Base-by-base conservation (phyloP, 2,329 filamentous ascomycete species). In the Paraphoma sp. region DNA sequence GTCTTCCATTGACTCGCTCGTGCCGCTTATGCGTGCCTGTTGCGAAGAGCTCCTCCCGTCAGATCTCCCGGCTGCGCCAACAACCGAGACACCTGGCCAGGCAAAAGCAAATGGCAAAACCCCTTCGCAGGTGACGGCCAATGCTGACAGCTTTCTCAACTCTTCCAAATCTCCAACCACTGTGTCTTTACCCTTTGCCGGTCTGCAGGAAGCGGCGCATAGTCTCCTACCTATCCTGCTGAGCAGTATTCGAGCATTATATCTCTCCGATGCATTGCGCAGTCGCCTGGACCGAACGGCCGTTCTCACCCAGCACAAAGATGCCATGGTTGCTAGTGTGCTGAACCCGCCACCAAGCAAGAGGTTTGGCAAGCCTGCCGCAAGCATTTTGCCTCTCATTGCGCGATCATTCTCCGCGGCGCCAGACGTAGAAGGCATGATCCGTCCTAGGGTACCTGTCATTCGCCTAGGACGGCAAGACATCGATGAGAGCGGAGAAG, bases 301-400 rank as follows among this genome's bases (percentile, higher is more conserved):
- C 17, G 89, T 97, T 53, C 79, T 97, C 18, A 85, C 83, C 5
- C 82, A 84, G 56, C 83, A 89, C 73, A 88, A 87, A 70, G 82
- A 88, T 31, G 89, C 90, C 42, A 91, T 97, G 84, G 71, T 95
- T 10, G 87, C 92, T 6, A 94, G 92, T 73, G 87, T 96, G 11
- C 80, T 97, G 56, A 92, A 95, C 74, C 91, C 92, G 0, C 88
- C 75, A 79, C 87, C 60, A 81, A 87, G 69, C 80, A 85, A 68
- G 83, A 87, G 71, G 85, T 88, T 42, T 81, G 86, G 61, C 10
- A 80, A 79, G 40, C 84, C 86, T 49, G 86, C 87, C 57, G 83
- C 90, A 29, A 95, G 89, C 73, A 89, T 97, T 46, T 77, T 97
- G 46, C 93, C 94, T 0, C 90, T 96, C 67, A 79, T 97, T 28